phyloP scores from a whole-genome alignment of 2,329 filamentous ascomycete genomes.

The Xylariaceae sp. region DNA sequence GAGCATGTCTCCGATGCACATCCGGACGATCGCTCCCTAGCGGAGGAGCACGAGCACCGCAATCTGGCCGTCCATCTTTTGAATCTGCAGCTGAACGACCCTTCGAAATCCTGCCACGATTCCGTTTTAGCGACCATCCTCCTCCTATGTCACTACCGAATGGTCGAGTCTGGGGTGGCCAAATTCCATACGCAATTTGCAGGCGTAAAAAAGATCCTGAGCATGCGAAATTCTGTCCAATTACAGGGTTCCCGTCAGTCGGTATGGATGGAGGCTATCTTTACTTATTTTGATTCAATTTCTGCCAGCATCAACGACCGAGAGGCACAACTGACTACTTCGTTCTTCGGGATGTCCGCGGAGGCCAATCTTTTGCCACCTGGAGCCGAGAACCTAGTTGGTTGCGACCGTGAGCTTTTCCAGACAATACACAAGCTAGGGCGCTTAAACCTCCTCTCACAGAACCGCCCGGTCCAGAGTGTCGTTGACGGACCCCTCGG shows the following conservation, averaged over 20 bases:
- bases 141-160: slow-evolving; percentile 88
- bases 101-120: slow-evolving; percentile 77
- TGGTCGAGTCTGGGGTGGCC: slow-evolving; percentile 90
- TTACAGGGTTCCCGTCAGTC: slow-evolving; percentile 68
- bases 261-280: slow-evolving; percentile 90
- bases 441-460: slow-evolving; percentile 82
- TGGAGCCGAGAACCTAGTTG: slow-evolving; percentile 82
- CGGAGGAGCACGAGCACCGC: slow-evolving; percentile 84
- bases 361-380: slow-evolving; percentile 58
- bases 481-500: slow-evolving; percentile 36
- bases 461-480: slow-evolving; percentile 63
- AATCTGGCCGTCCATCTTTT: slow-evolving; percentile 79
- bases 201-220: slow-evolving; percentile 87
- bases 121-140: slow-evolving; percentile 87
- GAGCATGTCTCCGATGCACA: slow-evolving; percentile 55
- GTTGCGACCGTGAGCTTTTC: slow-evolving; percentile 87
- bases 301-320: slow-evolving; percentile 91
- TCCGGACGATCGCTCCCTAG: slow-evolving; percentile 67
- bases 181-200: slow-evolving; percentile 94
- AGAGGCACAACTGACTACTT: slow-evolving; percentile 77
- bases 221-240: slow-evolving; percentile 67
- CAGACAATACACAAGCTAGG: slow-evolving; percentile 84
- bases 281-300: slow-evolving; percentile 94
- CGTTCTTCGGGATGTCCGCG: slow-evolving; percentile 63
- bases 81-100: slow-evolving; percentile 83